Evolutionary conservation across 2,329 filamentous ascomycete species (phyloP).

Genomic region (Pseudonectria foliicola): DNA sequence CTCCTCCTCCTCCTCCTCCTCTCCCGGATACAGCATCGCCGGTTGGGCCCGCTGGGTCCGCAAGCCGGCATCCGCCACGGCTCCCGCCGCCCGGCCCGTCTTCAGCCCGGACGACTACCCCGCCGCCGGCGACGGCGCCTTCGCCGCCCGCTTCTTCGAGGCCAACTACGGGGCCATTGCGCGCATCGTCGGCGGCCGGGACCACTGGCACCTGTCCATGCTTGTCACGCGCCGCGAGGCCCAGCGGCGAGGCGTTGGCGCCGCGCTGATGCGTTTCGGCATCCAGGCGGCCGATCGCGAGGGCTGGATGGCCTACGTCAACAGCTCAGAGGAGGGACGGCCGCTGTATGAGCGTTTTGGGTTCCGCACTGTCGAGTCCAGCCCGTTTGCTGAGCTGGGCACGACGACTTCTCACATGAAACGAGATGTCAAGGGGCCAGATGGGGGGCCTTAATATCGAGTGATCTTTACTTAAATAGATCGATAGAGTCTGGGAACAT

Average conservation of each 20-base stretch:
- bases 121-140: conserved; percentile 18
- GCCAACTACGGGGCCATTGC: conserved; percentile 16
- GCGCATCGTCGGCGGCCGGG: conserved; percentile 18
- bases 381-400: conserved; percentile 14
- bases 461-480: no score
- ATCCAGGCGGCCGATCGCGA: conserved; percentile 23
- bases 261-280: conserved; percentile 26
- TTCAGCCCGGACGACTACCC: conserved; percentile 20
- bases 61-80: conserved; percentile 14
- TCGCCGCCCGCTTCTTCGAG: conserved; percentile 36
- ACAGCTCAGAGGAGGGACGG: conserved; percentile 20
- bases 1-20: conserved; percentile 1
- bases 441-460: no score
- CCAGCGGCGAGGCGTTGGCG: conserved; percentile 28
- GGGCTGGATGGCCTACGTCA: conserved; percentile 21
- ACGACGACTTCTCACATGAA: conserved; percentile 25
- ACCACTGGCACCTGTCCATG: conserved; percentile 28
- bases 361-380: conserved; percentile 17
- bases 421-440: conserved; percentile 12
- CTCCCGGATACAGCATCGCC: conserved; percentile 10
- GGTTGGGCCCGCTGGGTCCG: conserved; percentile 30
- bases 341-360: conserved; percentile 24
- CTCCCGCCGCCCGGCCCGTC: conserved; percentile 9
- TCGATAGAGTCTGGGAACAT: no score
- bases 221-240: conserved; percentile 24